Base-by-base conservation (phyloP, 1,284 basidiomycete species). In the Apiotrichum brassicae region DNA sequence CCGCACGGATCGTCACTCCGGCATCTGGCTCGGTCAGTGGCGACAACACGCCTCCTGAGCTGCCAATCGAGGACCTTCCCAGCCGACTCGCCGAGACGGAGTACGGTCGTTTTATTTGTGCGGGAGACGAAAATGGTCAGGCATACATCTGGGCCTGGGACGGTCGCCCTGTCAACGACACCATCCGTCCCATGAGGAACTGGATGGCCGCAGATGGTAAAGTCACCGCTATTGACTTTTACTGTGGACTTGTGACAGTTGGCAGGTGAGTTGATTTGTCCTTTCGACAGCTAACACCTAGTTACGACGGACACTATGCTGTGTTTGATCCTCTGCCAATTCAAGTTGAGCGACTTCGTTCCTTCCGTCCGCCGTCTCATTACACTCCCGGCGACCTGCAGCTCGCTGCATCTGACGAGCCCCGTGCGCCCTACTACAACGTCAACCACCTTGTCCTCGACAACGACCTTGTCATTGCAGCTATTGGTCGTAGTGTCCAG, bases 361-460 rank as follows among this genome's bases (percentile, higher is more conserved):
- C 58, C n/a, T 70, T 70, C 57, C 56, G 63, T 33, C 49, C 56
- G n/a, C 58, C 63, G 16, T 48, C 56, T 16, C 63, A 60, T 40
- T 52, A 68, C 23, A 58, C 64, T 1, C 59, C 68, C 0, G 61
- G 59, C 20, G 66, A 71, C 39, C 46, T 54, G 7, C 47, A 57
- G 9, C 56, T 64, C 3, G 67, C 67, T 2, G 56, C 52, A 4
- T 56, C 55, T 6, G 61, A 64, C 26, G 59, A 64, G 24, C 54
- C 53, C 12, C 60, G 61, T 11, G 63, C 65, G 5, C 44, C 48
- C 37, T 59, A 52, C 28, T 64, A 65, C 48, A 68, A 63, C 16
- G 63, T 68, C 30, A 73, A 73, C 53, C 61, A 68, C 33, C 58
- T 73, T 26, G 58, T 71, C 11, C 53, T 73, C 19, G 70, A 71